Evolutionary conservation across 257 asterid species (phyloP).

Genomic region (Solanum sitiens): DNA sequence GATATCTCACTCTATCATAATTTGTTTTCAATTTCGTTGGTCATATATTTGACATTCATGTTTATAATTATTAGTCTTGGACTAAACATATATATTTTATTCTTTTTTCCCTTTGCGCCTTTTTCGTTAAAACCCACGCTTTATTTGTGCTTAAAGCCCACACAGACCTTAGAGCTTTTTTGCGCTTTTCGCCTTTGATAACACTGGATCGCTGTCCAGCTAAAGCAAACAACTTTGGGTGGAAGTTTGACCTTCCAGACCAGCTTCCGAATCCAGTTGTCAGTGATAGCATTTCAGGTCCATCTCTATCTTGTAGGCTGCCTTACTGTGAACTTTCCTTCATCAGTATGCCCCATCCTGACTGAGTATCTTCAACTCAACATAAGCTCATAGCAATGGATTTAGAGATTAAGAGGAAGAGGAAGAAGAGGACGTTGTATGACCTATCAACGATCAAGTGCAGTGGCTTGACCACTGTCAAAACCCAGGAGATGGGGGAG

Average conservation of each 20-base stretch:
- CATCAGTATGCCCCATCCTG: neutral
- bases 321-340: neutral
- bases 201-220: neutral
- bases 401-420: neutral
- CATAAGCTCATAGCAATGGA: neutral
- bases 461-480: neutral
- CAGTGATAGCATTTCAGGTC: neutral
- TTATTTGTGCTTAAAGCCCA: no score
- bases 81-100: no score
- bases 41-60: no score
- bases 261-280: neutral
- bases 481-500: neutral
- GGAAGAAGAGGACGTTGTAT: neutral
- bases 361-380: neutral
- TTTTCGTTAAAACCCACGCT: no score
- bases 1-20: no score
- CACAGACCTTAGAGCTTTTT: no score
- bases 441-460: neutral
- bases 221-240: neutral
- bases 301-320: neutral
- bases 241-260: neutral
- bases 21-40: no score
- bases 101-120: no score
- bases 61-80: no score
- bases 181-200: no score